Evolutionary conservation across 768 basidiomycete genomes (phyloP), one percentile per base, ranked within the genome.

Genomic region (Kwoniella dejecticola): DNA sequence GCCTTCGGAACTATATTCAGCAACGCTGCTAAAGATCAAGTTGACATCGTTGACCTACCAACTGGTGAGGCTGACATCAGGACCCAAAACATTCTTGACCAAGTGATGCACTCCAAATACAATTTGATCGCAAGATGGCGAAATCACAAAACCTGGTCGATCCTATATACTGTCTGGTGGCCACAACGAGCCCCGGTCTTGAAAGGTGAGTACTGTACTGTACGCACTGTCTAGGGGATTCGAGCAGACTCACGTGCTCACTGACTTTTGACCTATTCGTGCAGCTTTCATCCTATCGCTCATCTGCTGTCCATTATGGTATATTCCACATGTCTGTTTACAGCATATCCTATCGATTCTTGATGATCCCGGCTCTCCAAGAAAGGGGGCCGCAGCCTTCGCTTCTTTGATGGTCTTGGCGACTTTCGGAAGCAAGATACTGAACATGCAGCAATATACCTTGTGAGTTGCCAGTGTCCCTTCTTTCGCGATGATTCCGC

Each of bases 21-120:
- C 24, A 61, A 59, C 7, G 33, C 64, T 19, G 33, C 24, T 7
- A 24, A 44, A 44, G 66, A 71, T 10, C 68, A 70, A 48, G 60
- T 66, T 4, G 70, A 71, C 41, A 59, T 74, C 3, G 54, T 64
- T 15, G 70, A 74, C 53, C 45, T 74, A 4, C 70, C 72, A 1
- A 62, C 60, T 12, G 15, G 52, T 15, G 59, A 46, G 6, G 46
- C 57, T 2, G 47, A 64, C 26, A 41, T 69, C 6, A 45, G 64
- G n/a, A 60, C 68, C 6, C 68, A 71, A 41, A 61, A 61, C 29
- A 57, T 69, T 13, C 45, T 63, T 15, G 50, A 24, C 17, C 66
- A 69, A 13, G 48, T 57, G 6, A 53, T 64, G 30, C 11, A 27
- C n/a, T 38, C 30, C 27, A 5, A 57, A 26, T 30, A 44, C 29